Evolutionary conservation across 192 early-diverging fungal genomes (phyloP), one percentile per base, ranked within the genome.

Genomic region (Coemansia sp.): DNA sequence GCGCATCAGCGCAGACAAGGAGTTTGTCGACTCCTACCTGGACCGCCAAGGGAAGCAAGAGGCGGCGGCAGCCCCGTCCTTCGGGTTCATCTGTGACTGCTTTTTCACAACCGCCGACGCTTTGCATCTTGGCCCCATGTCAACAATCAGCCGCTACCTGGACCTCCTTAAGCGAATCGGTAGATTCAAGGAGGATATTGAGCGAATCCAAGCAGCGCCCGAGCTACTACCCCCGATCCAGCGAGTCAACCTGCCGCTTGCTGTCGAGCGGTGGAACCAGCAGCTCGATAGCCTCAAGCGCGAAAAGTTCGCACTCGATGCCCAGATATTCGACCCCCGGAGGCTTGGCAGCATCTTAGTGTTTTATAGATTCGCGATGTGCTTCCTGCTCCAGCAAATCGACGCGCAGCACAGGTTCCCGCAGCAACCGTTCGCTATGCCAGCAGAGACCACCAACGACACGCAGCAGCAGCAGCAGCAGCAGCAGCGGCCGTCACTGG

Each of bases 321-420:
- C 93, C 6, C 88, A 88, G 65, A 55, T 96, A 15, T 68, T 93
- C 57, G 92, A 97, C 67, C 87, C 86, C 5, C 74, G 77, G n/a
- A 79, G 87, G 9, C 68, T 99, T 31, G 78, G 75, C 8, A 81
- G 85, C 43, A 81, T 83, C 0, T 69, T 94, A 64, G 80, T 87
- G 43, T 99, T 97, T 62, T 96, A 94, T 62, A 89, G 93, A 56
- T 74, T 97, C n/a, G 87, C 87, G 9, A 96, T 97, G 89, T 86
- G 89, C 31, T 96, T 93, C 86, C 61, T 96, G 51, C 67, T 99
- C 23, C 87, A 92, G 26, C 83, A 90, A 45, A 84, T 90, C 0
- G 91, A 93, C 64, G 81, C 76, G 15, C 42, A 56, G 20, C 21
- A 57, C 7, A n/a, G 12, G n/a, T 81, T 69, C 35, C 78, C 78